Evolutionary conservation across 2,329 filamentous ascomycete species (phyloP), one percentile per base, ranked within the genome.

Genomic region (Stagonosporopsis vannaccii): DNA sequence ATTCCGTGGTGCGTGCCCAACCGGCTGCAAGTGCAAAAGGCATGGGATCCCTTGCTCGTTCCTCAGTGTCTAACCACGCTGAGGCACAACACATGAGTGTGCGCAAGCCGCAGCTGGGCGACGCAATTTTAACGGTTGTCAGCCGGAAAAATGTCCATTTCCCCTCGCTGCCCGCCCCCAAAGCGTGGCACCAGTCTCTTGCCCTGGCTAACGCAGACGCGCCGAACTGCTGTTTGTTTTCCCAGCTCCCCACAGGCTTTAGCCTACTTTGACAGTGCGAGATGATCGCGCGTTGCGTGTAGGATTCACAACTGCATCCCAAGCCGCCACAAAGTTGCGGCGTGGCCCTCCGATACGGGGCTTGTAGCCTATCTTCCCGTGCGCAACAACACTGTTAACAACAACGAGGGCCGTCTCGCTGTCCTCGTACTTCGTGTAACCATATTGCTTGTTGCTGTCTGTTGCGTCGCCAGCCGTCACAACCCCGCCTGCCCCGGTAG

Each of bases 191-290:
- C 39, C 48, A 30, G 37, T 57, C 43, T 52, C 30, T 32, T 57
- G 41, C 28, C 30, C 44, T 57, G 49, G 48, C 44, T 44, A 41
- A 52, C 42, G 49, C 44, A 44, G 48, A 49, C 43, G 44, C 37
- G 48, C 54, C 54, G 48, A 57, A 51, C 54, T 33, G 48, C 54
- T 57, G 48, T 47, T 49, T 58, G 55, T 53, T 53, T 58, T 49
- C 55, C 30, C 48, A 49, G 48, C 55, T 49, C 55, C 36, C 49
- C 49, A 52, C 49, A 49, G 49, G 44, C 44, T 53, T 48, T 44
- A 58, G 49, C 48, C 55, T 53, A 52, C 49, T 52, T 53, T 49
- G 49, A 53, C 49, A 12, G 20, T 37, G 55, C 28, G 55, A 49
- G 32, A 52, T 58, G 48, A 48, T 30, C 39, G 39, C 48, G 23